Percentiles rank a stretch among this genome's conserved stretches.
These are phyloP conservation scores for Perkinsela sp. DNA, from an alignment of 208 protist genomes.

Conservation along the genomic window DNA sequence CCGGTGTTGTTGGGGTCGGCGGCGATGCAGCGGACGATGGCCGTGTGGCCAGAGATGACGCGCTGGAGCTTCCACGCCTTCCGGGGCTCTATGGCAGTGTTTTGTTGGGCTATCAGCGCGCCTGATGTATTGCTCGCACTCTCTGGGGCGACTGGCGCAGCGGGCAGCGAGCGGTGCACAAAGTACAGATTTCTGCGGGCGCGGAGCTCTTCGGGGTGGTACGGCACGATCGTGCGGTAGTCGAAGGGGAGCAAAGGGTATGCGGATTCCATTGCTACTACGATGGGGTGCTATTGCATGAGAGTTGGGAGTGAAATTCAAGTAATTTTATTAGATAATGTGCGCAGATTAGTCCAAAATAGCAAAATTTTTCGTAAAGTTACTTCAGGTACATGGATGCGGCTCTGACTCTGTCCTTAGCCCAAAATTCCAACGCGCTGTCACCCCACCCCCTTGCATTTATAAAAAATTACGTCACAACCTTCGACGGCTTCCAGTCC, in stretches of 20 bases:
- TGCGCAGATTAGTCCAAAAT: no score
- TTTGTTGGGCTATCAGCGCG: neutral
- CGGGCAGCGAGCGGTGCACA: neutral
- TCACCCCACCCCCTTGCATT: no score
- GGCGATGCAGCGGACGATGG: conserved; percentile 79
- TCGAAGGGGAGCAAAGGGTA: no score
- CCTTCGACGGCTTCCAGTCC: neutral
- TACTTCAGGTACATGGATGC: no score
- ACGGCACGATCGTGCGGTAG: neutral
- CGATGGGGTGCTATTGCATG: no score
- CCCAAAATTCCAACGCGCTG: no score
- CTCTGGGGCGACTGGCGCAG: neutral
- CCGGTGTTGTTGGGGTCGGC: conserved; percentile 88
- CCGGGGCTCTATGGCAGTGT: neutral
- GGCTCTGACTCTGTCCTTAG: no score
- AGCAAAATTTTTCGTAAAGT: no score
- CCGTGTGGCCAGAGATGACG: conserved; percentile 58
- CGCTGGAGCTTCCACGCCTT: conserved; percentile 75
- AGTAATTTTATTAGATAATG: no score
- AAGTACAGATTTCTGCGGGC: neutral
- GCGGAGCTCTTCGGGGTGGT: neutral
- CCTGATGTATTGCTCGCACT: neutral
- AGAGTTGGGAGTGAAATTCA: no score
- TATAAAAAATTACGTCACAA: no score
- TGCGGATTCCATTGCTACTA: no score